Evolutionary conservation across 2,329 filamentous ascomycete genomes (phyloP).

Genomic region (Fusarium annulatum): DNA sequence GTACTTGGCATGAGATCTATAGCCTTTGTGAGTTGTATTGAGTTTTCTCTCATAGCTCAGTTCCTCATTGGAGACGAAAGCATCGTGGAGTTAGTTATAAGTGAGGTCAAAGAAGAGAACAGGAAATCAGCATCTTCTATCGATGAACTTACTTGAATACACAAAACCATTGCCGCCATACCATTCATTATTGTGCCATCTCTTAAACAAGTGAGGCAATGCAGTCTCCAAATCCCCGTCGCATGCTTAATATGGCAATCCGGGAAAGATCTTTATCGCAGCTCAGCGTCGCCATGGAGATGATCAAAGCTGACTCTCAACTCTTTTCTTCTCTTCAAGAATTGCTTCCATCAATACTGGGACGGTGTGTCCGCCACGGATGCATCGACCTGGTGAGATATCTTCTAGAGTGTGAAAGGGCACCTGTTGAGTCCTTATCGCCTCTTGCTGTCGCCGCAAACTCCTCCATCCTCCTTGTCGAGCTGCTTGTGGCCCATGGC

Average conservation of each 20-base stretch:
- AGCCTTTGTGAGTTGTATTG: background rate
- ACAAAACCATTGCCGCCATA: too few species aligned
- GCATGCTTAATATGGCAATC: background rate
- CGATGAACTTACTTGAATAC: background rate
- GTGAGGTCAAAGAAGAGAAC: background rate
- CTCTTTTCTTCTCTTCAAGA: background rate
- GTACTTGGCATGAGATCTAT: background rate
- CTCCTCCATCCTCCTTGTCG: background rate
- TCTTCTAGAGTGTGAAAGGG: background rate
- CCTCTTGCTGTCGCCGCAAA: background rate
- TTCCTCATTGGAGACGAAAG: background rate
- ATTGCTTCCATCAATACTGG: background rate
- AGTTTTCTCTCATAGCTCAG: background rate
- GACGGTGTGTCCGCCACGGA: background rate
- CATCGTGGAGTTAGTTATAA: background rate
- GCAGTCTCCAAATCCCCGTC: background rate
- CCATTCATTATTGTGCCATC: background rate
- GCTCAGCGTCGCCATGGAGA: background rate
- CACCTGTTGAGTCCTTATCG: background rate
- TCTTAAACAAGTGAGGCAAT: background rate
- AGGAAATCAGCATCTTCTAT: too few species aligned
- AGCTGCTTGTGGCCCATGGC: background rate
- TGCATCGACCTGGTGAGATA: background rate
- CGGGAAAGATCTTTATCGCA: background rate
- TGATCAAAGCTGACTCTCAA: background rate